Conservation (phyloP, 225 moss, liverwort and hornwort species). For the Marchantia polymorpha region DNA sequence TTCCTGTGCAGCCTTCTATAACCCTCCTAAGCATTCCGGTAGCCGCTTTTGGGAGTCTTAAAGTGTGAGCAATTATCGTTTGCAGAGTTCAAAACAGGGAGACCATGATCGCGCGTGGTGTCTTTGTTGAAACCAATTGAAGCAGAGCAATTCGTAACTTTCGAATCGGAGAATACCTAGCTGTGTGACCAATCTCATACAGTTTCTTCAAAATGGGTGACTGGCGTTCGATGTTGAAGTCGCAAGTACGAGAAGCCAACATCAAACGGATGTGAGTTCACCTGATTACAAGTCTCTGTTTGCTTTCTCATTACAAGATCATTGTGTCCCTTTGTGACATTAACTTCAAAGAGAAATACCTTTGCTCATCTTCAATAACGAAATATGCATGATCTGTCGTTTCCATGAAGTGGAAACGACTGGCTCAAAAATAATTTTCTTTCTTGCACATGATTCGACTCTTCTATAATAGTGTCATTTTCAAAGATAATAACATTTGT, state of each 20-base stretch:
- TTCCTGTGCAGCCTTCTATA: too few species aligned
- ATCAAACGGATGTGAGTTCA: slow-evolving; percentile 7
- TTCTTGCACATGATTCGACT: too few species aligned
- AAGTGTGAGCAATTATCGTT: neutral
- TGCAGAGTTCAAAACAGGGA: neutral
- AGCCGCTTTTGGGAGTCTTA: too few species aligned
- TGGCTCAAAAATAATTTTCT: too few species aligned
- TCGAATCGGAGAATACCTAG: too few species aligned
- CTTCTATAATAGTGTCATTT: neutral
- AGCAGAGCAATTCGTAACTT: neutral
- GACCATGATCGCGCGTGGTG: neutral
- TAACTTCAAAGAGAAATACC: neutral
- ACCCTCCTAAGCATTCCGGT: too few species aligned
- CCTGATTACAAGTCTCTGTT: neutral
- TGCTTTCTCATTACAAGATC: neutral
- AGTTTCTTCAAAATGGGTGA: neutral
- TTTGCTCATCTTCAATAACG: too few species aligned
- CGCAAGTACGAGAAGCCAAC: slow-evolving; percentile 10
- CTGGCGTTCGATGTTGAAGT: neutral
- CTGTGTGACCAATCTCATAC: neutral
- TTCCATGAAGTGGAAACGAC: too few species aligned
- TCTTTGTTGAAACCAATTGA: neutral
- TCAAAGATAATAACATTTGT: neutral
- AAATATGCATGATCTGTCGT: too few species aligned
- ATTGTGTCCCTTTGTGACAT: neutral